These are phyloP conservation scores for Rehmannia glutinosa DNA, from an alignment of 257 asterid species.

Conservation along the genomic window DNA sequence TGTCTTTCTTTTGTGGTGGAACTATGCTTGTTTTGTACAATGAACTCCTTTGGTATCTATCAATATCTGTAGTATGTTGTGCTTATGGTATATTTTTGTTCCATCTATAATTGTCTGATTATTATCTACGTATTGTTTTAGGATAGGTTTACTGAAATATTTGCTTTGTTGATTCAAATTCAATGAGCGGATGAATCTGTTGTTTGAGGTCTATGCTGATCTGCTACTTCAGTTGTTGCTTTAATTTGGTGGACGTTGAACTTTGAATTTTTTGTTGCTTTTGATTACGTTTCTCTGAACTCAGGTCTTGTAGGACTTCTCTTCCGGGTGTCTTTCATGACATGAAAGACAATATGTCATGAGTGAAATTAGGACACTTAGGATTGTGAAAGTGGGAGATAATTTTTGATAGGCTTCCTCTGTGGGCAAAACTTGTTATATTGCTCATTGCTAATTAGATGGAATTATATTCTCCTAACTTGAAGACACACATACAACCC, in stretches of 20 bases:
- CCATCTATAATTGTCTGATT: neutral
- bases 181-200: neutral
- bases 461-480: no score
- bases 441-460: no score
- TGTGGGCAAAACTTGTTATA: neutral
- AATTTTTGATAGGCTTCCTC: neutral
- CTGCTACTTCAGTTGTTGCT: neutral
- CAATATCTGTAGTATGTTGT: neutral
- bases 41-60: neutral
- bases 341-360: neutral
- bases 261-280: neutral
- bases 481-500: no score
- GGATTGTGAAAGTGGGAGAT: neutral
- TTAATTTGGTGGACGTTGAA: neutral
- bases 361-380: neutral
- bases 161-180: neutral
- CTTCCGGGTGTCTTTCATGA: neutral
- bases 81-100: slow-evolving; percentile 3
- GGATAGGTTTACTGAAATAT: neutral
- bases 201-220: neutral
- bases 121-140: neutral
- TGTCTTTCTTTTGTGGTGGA: neutral
- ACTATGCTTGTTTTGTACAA: neutral
- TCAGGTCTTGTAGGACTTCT: neutral
- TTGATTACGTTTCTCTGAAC: neutral